Evolutionary conservation across 306 rosid genomes (phyloP).

Genomic region (Gleditsia sinensis): DNA sequence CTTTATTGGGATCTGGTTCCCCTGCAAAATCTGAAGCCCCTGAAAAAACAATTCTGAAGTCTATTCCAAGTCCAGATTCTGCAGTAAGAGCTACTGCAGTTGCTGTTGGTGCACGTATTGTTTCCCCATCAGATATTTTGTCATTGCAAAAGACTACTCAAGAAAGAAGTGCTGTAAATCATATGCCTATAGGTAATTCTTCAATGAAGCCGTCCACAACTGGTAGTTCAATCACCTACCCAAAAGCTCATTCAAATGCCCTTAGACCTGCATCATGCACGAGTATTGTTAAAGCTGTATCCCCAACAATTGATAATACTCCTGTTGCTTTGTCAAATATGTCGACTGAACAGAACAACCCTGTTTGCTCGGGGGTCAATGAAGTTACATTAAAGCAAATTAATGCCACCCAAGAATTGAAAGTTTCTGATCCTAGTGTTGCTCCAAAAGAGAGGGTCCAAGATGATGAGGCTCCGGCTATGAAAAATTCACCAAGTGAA

Average conservation of each 20-base stretch:
- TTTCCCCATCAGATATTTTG: slow-evolving; percentile 55
- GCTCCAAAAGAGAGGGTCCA: slow-evolving; percentile 29
- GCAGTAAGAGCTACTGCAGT: slow-evolving; percentile 58
- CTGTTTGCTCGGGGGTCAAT: slow-evolving; percentile 29
- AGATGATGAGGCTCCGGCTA: slow-evolving; percentile 25
- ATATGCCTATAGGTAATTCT: slow-evolving; percentile 46
- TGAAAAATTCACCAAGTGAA: background rate
- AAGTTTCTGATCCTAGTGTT: slow-evolving; percentile 20
- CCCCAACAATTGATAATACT: slow-evolving; percentile 30
- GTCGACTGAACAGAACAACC: slow-evolving; percentile 40
- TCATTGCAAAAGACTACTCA: slow-evolving; percentile 60
- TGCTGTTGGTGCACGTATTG: slow-evolving; percentile 71
- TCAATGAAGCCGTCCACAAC: slow-evolving; percentile 40
- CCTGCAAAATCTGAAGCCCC: slow-evolving; percentile 45
- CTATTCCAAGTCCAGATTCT: slow-evolving; percentile 40
- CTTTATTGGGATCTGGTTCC: slow-evolving; percentile 40
- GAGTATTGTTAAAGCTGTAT: slow-evolving; percentile 30
- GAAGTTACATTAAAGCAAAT: slow-evolving; percentile 42
- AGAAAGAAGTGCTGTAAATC: slow-evolving; percentile 48
- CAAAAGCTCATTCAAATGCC: slow-evolving; percentile 46
- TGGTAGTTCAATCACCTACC: slow-evolving; percentile 32
- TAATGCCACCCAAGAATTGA: slow-evolving; percentile 35
- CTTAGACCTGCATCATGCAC: slow-evolving; percentile 18
- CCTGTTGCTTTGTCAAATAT: slow-evolving; percentile 27
- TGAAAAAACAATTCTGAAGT: slow-evolving; percentile 49